A percentile compares a stretch with the other conserved stretches of the same genome.
These are phyloP conservation scores for Cyanodermella asteris DNA, from an alignment of 2,329 filamentous ascomycete species.

Conservation along the genomic window DNA sequence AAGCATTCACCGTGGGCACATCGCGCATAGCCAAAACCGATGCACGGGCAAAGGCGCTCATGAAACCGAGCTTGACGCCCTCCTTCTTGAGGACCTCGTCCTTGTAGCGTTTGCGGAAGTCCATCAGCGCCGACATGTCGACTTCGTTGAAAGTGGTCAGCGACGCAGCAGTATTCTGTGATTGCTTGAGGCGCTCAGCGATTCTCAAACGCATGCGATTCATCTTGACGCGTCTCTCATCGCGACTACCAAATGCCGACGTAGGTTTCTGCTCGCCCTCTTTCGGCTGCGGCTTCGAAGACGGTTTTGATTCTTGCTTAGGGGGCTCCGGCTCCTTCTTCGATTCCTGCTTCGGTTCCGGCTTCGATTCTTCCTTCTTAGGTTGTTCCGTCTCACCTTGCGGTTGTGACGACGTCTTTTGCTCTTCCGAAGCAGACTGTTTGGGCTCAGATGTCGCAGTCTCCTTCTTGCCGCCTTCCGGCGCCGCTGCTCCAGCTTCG, in stretches of 20 bases:
- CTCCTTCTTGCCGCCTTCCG: slow-evolving; percentile 33
- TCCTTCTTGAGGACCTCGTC: slow-evolving; percentile 90
- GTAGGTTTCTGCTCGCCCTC: slow-evolving; percentile 9
- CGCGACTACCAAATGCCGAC: slow-evolving; percentile 43
- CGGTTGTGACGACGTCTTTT: slow-evolving; percentile 34
- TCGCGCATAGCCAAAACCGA: slow-evolving; percentile 84
- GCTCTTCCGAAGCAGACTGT: slow-evolving; percentile 33
- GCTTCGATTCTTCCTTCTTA: no score
- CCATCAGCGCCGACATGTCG: slow-evolving; percentile 94
- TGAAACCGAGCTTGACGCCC: slow-evolving; percentile 96
- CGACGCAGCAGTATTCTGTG: slow-evolving; percentile 92
- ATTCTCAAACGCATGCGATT: slow-evolving; percentile 98
- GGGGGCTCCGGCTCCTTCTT: slow-evolving; percentile 15
- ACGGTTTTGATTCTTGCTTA: slow-evolving; percentile 14
- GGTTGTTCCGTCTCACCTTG: slow-evolving; percentile 24
- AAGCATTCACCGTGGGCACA: slow-evolving; percentile 84
- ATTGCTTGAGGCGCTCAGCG: slow-evolving; percentile 94
- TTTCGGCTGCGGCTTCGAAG: slow-evolving; percentile 13
- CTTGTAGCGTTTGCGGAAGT: slow-evolving; percentile 94
- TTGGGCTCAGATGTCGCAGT: slow-evolving; percentile 33
- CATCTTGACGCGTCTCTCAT: slow-evolving; percentile 95
- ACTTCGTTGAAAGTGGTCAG: slow-evolving; percentile 98
- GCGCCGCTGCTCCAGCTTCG: slow-evolving; percentile 53
- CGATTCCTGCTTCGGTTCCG: slow-evolving; percentile 8
- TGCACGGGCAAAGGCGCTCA: slow-evolving; percentile 90